These are phyloP conservation scores for Gymnopus androsaceus DNA, from an alignment of 1,284 basidiomycete genomes.

Conservation along the genomic window DNA sequence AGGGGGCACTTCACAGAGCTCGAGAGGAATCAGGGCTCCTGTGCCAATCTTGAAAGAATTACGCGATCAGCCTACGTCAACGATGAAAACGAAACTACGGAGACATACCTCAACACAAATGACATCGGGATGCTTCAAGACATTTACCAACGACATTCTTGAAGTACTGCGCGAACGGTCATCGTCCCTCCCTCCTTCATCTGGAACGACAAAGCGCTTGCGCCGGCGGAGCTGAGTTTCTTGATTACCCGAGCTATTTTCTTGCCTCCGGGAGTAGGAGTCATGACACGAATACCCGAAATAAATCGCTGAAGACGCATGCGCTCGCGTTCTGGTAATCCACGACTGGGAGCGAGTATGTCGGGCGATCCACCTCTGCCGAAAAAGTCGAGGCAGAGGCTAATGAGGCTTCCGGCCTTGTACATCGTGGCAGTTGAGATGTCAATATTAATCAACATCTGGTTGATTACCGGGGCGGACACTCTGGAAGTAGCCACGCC, in stretches of 20 bases:
- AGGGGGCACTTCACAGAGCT: conserved; percentile 61
- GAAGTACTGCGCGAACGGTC: conserved; percentile 57
- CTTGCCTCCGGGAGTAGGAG: conserved; percentile 10
- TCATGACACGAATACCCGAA: conserved; percentile 40
- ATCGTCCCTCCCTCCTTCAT: conserved; percentile 42
- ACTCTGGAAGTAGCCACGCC: conserved; percentile 53
- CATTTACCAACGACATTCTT: conserved; percentile 37
- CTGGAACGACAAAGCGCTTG: conserved; percentile 43
- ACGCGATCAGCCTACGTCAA: background rate
- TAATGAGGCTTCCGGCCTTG: conserved; percentile 39
- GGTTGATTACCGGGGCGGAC: conserved; percentile 55
- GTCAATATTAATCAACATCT: conserved; percentile 62
- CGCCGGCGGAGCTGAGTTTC: conserved; percentile 43
- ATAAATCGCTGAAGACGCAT: conserved; percentile 51
- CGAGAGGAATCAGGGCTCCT: conserved; percentile 69
- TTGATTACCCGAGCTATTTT: conserved; percentile 43
- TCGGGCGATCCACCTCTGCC: conserved; percentile 29
- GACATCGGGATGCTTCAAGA: conserved; percentile 45
- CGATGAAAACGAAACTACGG: background rate
- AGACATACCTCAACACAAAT: conserved; percentile 54
- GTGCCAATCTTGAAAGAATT: conserved; percentile 52
- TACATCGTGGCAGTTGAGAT: conserved; percentile 67
- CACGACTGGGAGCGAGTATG: conserved; percentile 35
- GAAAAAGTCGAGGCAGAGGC: conserved; percentile 50
- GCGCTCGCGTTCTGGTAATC: conserved; percentile 47